Conservation (phyloP, 2,329 filamentous ascomycete genomes). For the Acrocalymma vagum region DNA sequence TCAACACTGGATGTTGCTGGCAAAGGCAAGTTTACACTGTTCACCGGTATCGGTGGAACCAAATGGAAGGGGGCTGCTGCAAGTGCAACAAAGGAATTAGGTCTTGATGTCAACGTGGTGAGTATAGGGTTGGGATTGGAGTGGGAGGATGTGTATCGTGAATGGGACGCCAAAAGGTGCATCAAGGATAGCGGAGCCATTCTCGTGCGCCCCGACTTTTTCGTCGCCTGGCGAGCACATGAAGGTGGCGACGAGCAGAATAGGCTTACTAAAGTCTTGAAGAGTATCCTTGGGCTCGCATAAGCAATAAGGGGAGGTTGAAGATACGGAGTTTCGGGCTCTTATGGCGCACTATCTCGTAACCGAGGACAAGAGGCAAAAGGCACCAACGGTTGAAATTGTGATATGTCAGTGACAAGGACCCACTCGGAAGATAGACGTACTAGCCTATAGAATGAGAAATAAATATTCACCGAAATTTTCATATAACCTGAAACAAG, state of each 20-base stretch:
- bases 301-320: no score
- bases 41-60: slow-evolving; percentile 63
- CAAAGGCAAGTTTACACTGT: slow-evolving; percentile 49
- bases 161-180: slow-evolving; percentile 64
- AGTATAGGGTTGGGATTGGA: slow-evolving; percentile 67
- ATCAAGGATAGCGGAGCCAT: slow-evolving; percentile 67
- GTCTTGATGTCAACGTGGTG: slow-evolving; percentile 58
- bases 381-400: no score
- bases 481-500: no score
- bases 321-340: no score
- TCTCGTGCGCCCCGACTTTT: slow-evolving; percentile 66
- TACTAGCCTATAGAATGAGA: no score
- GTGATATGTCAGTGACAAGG: no score
- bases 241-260: slow-evolving; percentile 20
- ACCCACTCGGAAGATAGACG: no score
- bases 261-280: slow-evolving; percentile 32
- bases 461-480: no score
- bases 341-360: no score
- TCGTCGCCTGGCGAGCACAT: slow-evolving; percentile 62
- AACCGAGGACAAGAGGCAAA: no score
- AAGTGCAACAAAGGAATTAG: slow-evolving; percentile 48
- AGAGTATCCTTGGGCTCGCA: slow-evolving; percentile 13
- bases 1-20: slow-evolving; percentile 70
- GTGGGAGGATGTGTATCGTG: slow-evolving; percentile 69
- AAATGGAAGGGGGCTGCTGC: slow-evolving; percentile 62